Base-by-base conservation (phyloP, 2,329 filamentous ascomycete genomes). In the Aspergillus ustus region DNA sequence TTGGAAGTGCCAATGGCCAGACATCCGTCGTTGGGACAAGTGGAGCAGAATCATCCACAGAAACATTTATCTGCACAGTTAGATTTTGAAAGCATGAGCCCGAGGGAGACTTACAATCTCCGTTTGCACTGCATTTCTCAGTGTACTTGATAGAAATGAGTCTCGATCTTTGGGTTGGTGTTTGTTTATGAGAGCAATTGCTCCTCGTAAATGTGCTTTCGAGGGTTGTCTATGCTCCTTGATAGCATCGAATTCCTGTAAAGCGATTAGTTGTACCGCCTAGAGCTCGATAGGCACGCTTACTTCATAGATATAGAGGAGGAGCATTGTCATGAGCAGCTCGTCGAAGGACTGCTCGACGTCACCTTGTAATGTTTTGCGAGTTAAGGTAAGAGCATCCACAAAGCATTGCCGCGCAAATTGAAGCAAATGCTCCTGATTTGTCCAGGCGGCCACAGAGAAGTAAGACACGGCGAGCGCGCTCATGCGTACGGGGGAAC, bases 221-320 rank as follows among this genome's bases (percentile, higher is more conserved):
- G 63, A 34, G 1, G 72, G 67, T 2, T 55, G 40, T 31, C 65
- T 62, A 22, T 63, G 64, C 31, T 72, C 67, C 53, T 68, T 70
- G 3, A 71, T 59, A 9, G 71, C 67, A 13, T 62, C 51, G 4
- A 74, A 69, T 60, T 73, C 69, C 72, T 73, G 20, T 3, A 9
- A 29, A 50, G 28, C 20, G 11, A 43, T 45, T 28, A 28, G 50
- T 8, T 15, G 7, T 34, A 2, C 19, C 13, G 29, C 2, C 17
- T 13, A 40, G 9, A 52, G 7, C 9, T 2, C 13, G 5, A 17
- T 34, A 1, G 7, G 17, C 13, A 15, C 3, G 55, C 59, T 54
- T 51, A 74, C 72, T 64, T 74, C 72, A 31, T 69, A 74, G 2
- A 63, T 67, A 15, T 67, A 71, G 8, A 74, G 65, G 17, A 72